Base-by-base conservation (phyloP, 1,139 yeast species). In the Pichia sp. region DNA sequence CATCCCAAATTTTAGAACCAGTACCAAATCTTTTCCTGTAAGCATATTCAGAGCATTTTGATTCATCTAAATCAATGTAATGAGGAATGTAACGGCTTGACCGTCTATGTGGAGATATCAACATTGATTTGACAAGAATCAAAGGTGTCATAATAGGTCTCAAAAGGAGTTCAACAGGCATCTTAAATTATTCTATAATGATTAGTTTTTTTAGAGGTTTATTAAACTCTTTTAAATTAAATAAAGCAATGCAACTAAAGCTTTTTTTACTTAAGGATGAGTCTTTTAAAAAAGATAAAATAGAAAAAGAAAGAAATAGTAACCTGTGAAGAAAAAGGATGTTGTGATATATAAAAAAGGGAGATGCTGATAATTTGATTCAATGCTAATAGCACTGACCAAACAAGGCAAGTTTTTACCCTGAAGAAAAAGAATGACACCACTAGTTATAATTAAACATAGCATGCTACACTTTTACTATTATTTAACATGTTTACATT, bases 71-170 rank as follows among this genome's bases (percentile, higher is more conserved):
- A 30, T 77, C 80, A 42, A 73, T 62, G 30, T 76, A 69, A 41
- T 65, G 71, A 8, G 84, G 84, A 32, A 78, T 67, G 58, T 77
- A 78, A 39, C 77, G 68, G 31, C 80, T 74, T 37, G 77, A 69
- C 42, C 74, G 69, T 47, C 83, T 70, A 55, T 78, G 83, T n/a
- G 78, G 76, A 51, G 73, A 71, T 63, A 76, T 76, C 11, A 78
- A 55, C 24, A 73, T 64, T 7, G 83, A 70, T 55, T 76, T 75
- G 46, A 78, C 80, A 53, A 69, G 56, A 40, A 77, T 78, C 47
- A 76, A 66, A 9, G 84, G 83, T 53, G 80, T 67, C 80, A 78
- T 73, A 27, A 78, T 45, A 25, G 84, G 84, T 32, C 80, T 69
- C 51, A 78, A 67, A 41, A 76, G 52, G 39, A 78, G 70, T 61